A percentile compares a stretch with the other conserved stretches of the same genome.
These are phyloP conservation scores for Rhodocollybia butyracea DNA, from an alignment of 768 basidiomycete species.

Conservation along the genomic window DNA sequence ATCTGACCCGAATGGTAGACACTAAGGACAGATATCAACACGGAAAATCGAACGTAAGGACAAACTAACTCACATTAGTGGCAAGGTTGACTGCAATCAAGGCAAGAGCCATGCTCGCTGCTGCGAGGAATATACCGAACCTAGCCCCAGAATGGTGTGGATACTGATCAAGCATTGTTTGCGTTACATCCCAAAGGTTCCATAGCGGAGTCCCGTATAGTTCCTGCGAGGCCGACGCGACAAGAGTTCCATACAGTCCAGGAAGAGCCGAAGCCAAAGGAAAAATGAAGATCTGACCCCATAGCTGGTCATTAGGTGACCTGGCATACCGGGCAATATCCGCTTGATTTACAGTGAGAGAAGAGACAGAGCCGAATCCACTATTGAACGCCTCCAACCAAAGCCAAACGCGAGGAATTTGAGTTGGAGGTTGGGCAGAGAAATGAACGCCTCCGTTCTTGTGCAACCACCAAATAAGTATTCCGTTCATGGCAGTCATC, in stretches of 20 bases:
- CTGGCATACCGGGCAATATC: conserved; percentile 12
- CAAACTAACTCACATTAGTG: conserved; percentile 6
- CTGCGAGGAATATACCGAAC: conserved; percentile 8
- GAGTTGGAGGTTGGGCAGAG: background rate
- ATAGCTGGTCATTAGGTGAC: conserved; percentile 9
- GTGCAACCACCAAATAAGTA: conserved; percentile 11
- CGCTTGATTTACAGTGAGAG: conserved; percentile 11
- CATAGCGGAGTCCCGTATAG: conserved; percentile 9
- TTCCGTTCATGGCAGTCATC: conserved; percentile 10
- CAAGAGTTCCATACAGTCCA: conserved; percentile 9
- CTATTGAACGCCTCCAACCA: conserved; percentile 11
- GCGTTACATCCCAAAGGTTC: conserved; percentile 13
- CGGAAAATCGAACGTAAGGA: background rate
- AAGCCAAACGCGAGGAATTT: conserved; percentile 4
- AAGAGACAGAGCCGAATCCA: conserved; percentile 10
- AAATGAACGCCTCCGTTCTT: conserved; percentile 10
- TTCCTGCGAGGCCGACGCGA: conserved; percentile 9
- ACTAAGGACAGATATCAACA: background rate
- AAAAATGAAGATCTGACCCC: conserved; percentile 10
- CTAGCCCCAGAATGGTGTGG: conserved; percentile 8
- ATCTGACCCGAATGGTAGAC: conserved; percentile 13
- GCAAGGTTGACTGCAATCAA: conserved; percentile 12
- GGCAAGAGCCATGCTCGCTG: conserved; percentile 11
- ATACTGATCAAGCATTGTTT: conserved; percentile 10
- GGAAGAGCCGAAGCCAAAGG: conserved; percentile 11